Conservation (phyloP, 75 land plant genomes). For the Cupressus sempervirens region DNA sequence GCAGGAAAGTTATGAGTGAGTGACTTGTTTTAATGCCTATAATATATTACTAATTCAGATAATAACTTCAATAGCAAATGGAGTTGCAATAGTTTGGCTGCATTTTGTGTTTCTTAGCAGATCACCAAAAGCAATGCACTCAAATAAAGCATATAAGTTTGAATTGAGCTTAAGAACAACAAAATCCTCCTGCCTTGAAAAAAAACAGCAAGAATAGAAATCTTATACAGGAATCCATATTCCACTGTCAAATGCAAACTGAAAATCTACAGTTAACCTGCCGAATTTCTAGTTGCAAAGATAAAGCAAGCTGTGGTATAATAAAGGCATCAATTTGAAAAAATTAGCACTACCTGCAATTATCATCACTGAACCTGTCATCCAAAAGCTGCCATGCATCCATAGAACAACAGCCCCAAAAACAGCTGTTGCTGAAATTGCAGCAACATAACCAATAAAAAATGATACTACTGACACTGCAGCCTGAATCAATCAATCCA, state of each 20-base stretch:
- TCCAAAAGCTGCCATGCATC: constrained; percentile 98
- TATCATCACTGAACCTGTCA: constrained; percentile 50
- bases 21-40: neutral
- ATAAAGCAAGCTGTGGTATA: neutral
- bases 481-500: constrained; percentile 41
- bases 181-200: neutral
- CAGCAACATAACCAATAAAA: constrained; percentile 59
- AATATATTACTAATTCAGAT: neutral
- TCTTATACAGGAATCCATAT: neutral
- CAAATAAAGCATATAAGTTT: neutral
- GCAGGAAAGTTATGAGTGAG: neutral
- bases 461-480: constrained; percentile 37
- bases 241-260: neutral
- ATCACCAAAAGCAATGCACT: neutral
- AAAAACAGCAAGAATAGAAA: constrained; percentile 4
- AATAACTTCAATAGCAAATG: neutral
- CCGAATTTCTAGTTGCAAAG: constrained; percentile 7
- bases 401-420: constrained; percentile 47
- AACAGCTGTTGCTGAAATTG: constrained; percentile 33
- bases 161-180: neutral
- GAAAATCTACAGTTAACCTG: neutral
- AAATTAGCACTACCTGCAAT: constrained; percentile 54
- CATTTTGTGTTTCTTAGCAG: neutral
- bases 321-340: neutral
- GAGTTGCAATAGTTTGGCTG: neutral